These are phyloP conservation scores for Mycena floridula DNA, from an alignment of 768 basidiomycete genomes.

Conservation along the genomic window DNA sequence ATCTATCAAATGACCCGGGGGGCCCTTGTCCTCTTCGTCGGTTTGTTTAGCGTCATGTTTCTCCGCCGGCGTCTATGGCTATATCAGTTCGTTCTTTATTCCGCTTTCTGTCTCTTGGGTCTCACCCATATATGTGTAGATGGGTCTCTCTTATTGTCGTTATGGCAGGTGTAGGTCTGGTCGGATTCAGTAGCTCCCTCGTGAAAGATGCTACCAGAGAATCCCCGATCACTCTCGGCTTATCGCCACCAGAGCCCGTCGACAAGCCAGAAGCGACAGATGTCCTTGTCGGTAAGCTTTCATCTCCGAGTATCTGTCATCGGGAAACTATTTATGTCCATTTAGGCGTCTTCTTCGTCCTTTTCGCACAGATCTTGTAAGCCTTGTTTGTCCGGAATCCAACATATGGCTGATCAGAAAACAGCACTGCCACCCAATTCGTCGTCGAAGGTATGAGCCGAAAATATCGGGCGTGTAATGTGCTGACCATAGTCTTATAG, in stretches of 20 bases:
- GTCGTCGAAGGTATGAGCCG: conserved; percentile 79
- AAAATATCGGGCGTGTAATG: conserved; percentile 7
- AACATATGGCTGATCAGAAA: conserved; percentile 1
- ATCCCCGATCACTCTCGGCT: conserved; percentile 24
- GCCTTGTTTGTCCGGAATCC: conserved; percentile 20
- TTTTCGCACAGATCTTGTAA: conserved; percentile 94
- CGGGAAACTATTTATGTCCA: conserved; percentile 3
- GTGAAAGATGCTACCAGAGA: conserved; percentile 68
- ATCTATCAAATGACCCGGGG: conserved; percentile 97
- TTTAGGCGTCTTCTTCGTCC: conserved; percentile 80
- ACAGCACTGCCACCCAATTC: conserved; percentile 85
- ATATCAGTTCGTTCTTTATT: conserved; percentile 60
- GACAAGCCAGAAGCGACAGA: conserved; percentile 61
- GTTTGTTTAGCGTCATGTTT: conserved; percentile 86
- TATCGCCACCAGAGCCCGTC: conserved; percentile 35
- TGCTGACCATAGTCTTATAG: conserved; percentile 23
- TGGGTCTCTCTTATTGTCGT: conserved; percentile 90
- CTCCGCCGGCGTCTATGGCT: conserved; percentile 78
- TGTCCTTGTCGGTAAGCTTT: conserved; percentile 62
- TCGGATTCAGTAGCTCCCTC: conserved; percentile 86
- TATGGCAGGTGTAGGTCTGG: conserved; percentile 76
- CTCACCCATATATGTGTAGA: conserved; percentile 38
- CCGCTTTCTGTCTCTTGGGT: conserved; percentile 3
- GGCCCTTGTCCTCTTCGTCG: conserved; percentile 91
- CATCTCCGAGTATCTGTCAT: conserved; percentile 5